A percentile compares a stretch with the other conserved stretches of the same genome.
These are phyloP conservation scores for Coemansia sp. DNA, from an alignment of 192 early-diverging fungal species.

Conservation along the genomic window DNA sequence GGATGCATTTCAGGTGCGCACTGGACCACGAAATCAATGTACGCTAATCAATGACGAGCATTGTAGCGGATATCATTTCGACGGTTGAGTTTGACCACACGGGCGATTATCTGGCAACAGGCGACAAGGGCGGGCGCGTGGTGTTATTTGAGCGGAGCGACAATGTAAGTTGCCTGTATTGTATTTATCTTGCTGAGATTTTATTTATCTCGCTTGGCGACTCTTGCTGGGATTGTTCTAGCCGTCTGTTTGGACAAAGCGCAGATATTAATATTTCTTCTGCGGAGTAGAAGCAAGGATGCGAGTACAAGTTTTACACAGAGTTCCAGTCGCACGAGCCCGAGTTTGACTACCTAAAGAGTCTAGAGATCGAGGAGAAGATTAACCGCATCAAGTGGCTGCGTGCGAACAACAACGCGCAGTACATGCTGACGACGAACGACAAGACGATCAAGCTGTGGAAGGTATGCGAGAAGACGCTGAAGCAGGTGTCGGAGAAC, in stretches of 20 bases:
- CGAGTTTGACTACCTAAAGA: conserved; percentile 99
- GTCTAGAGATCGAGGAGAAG: conserved; percentile 99
- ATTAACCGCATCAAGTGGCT: conserved; percentile 99
- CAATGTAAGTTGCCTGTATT: conserved; percentile 65
- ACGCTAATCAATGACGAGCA: not conserved
- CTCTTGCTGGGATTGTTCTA: too few relatives aligned
- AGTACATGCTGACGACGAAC: conserved; percentile 96
- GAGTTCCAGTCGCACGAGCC: conserved; percentile 99
- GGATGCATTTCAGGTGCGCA: not conserved
- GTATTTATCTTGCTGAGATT: too few relatives aligned
- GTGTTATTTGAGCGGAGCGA: conserved; percentile 99
- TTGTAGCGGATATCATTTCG: conserved; percentile 96
- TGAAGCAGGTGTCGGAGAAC: conserved; percentile 92
- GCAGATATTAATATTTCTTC: not conserved
- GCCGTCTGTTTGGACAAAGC: too few relatives aligned
- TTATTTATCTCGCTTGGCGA: too few relatives aligned
- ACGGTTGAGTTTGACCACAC: conserved; percentile 98
- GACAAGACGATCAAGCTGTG: conserved; percentile 99
- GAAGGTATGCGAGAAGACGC: conserved; percentile 98
- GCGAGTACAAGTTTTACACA: conserved; percentile 99
- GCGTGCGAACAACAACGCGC: conserved; percentile 91
- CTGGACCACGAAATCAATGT: not conserved
- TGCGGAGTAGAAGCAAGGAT: conserved; percentile 85
- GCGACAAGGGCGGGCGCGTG: conserved; percentile 95
- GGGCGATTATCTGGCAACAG: conserved; percentile 95